Percentiles rank a stretch among this genome's conserved stretches.
These are phyloP conservation scores for Dryadomyces quercivorus DNA, from an alignment of 2,329 filamentous ascomycete species.

Conservation along the genomic window DNA sequence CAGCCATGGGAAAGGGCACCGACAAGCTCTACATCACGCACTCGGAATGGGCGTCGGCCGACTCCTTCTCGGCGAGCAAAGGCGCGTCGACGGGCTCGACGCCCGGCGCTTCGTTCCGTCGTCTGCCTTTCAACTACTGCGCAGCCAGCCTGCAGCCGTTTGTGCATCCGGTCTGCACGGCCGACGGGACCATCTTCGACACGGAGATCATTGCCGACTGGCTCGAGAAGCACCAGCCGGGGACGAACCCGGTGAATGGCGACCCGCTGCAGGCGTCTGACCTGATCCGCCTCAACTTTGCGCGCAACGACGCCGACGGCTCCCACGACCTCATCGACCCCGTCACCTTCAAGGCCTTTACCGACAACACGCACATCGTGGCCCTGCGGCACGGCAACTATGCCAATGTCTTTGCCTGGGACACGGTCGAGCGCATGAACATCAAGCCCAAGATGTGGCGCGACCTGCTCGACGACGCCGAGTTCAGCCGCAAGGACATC, in stretches of 20 bases:
- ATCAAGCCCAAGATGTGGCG: conserved; percentile 95
- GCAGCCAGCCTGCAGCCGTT: conserved; percentile 92
- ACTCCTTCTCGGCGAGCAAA: conserved; percentile 75
- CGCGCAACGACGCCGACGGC: conserved; percentile 71
- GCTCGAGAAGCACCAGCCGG: conserved; percentile 66
- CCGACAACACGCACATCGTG: conserved; percentile 94
- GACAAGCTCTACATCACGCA: conserved; percentile 72
- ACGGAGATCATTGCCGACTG: conserved; percentile 87
- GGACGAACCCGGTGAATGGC: conserved; percentile 83
- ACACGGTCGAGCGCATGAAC: conserved; percentile 90
- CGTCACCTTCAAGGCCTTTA: conserved; percentile 94
- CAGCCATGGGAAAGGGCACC: conserved; percentile 37
- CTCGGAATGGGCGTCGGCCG: conserved; percentile 89
- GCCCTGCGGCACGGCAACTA: conserved; percentile 68
- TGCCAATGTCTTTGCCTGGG: conserved; percentile 93
- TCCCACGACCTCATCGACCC: conserved; percentile 83
- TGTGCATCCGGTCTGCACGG: conserved; percentile 83
- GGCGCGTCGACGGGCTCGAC: conserved; percentile 37
- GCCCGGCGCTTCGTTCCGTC: conserved; percentile 49
- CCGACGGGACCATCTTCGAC: conserved; percentile 82
- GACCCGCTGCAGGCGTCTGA: conserved; percentile 67
- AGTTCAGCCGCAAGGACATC: conserved; percentile 82
- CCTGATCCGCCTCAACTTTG: conserved; percentile 81
- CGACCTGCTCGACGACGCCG: conserved; percentile 76
- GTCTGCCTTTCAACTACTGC: conserved; percentile 96